phyloP scores from a whole-genome alignment of 768 basidiomycete species.

The Boletus vinaceobasis region DNA sequence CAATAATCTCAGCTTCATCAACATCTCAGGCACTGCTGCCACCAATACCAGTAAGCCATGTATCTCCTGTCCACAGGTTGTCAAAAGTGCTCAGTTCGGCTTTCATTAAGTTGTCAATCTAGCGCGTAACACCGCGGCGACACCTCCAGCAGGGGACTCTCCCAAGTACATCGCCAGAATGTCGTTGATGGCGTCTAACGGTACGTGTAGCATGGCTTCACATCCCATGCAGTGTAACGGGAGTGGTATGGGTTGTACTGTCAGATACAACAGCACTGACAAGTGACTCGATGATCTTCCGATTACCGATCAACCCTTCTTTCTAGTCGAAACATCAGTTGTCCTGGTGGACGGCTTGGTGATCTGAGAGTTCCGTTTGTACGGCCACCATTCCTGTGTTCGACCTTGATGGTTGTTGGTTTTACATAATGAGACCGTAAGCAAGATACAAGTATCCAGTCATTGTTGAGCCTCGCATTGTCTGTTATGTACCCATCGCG shows the following conservation, averaged over 20 bases:
- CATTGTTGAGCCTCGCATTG: too few species aligned
- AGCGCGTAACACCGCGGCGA: conserved; percentile 45
- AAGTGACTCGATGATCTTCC: not conserved
- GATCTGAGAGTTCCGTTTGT: not conserved
- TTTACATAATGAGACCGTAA: too few species aligned
- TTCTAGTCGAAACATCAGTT: not conserved
- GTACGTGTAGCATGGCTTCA: too few species aligned
- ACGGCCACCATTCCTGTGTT: not conserved
- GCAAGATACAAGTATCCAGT: not conserved
- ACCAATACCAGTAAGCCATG: conserved; percentile 28
- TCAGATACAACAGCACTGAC: not conserved
- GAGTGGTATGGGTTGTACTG: not conserved
- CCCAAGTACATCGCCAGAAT: conserved; percentile 25
- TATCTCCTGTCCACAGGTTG: not conserved
- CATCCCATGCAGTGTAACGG: not conserved
- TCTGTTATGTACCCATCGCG: not conserved
- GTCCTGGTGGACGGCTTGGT: too few species aligned
- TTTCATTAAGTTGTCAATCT: conserved; percentile 24
- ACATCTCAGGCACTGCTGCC: conserved; percentile 46
- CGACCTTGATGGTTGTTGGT: not conserved
- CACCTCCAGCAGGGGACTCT: conserved; percentile 33
- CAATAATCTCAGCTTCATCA: conserved; percentile 25
- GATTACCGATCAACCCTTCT: not conserved
- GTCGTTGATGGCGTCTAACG: too few species aligned
- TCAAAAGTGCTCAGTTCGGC: not conserved